These are phyloP conservation scores for Globisporangium heterothallicum DNA, from an alignment of 352 stramenopile species.

Conservation along the genomic window DNA sequence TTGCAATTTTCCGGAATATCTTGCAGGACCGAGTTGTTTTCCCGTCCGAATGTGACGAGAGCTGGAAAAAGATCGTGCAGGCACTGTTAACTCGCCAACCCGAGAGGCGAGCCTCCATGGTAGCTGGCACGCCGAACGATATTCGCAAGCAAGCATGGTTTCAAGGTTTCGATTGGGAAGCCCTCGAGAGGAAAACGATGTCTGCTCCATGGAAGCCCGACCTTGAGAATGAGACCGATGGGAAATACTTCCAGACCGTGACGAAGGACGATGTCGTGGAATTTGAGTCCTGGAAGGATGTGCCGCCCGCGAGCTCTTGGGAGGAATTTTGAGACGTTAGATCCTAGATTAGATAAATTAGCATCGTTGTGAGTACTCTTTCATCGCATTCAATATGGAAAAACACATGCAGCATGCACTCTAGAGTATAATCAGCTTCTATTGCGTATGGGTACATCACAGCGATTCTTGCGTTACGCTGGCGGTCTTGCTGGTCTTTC, in stretches of 20 bases:
- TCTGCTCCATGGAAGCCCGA: conserved; percentile 37
- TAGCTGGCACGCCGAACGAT: conserved; percentile 19
- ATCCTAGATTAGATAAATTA: no score
- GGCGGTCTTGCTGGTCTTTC: neutral
- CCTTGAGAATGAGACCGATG: conserved; percentile 31
- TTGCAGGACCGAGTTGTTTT: conserved; percentile 22
- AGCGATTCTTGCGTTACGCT: neutral
- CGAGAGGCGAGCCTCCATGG: conserved; percentile 33
- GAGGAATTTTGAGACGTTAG: conserved; percentile 36
- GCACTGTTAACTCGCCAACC: conserved; percentile 38
- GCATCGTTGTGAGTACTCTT: no score
- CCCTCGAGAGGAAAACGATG: conserved; percentile 24
- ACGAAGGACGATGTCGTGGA: conserved; percentile 24
- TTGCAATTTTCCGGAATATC: conserved; percentile 30
- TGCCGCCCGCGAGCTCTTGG: conserved; percentile 27
- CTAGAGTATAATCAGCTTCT: neutral
- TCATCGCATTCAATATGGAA: neutral
- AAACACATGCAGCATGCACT: neutral
- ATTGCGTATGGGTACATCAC: conserved; percentile 1
- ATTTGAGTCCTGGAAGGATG: conserved; percentile 29
- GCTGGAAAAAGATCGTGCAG: conserved; percentile 35
- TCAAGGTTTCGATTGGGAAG: conserved; percentile 37
- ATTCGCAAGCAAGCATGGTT: conserved; percentile 35
- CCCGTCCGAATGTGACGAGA: conserved; percentile 20
- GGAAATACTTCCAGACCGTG: conserved; percentile 33